Evolutionary conservation across 495 filamentous ascomycete genomes (phyloP).

Genomic region (Cercophora scortea): DNA sequence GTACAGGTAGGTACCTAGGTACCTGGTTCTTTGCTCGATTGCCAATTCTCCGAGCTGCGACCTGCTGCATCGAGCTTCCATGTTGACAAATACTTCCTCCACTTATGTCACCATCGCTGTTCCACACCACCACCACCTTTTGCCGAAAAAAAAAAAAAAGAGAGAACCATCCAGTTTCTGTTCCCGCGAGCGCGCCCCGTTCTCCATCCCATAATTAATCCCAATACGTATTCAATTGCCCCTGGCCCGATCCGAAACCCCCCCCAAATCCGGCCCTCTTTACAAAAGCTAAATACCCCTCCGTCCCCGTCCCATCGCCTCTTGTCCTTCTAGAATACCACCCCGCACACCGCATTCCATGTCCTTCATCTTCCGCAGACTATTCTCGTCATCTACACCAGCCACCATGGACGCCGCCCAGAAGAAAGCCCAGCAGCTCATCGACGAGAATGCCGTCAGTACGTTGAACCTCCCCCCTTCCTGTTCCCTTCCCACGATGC

Average conservation of each 20-base stretch:
- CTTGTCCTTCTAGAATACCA: slow-evolving; percentile 7
- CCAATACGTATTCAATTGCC: background rate
- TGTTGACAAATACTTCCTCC: no score
- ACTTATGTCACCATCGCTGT: no score
- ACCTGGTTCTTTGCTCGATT: background rate
- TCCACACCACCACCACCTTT: no score
- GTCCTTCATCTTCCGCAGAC: slow-evolving; percentile 71
- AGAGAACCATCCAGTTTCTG: no score
- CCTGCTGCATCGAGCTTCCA: no score
- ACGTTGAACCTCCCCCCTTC: slow-evolving; percentile 25
- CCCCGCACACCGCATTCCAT: slow-evolving; percentile 39
- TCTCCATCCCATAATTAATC: background rate
- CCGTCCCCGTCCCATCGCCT: slow-evolving; percentile 2
- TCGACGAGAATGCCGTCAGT: slow-evolving; percentile 89
- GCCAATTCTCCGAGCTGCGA: no score
- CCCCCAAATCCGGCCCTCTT: background rate
- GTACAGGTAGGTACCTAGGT: background rate
- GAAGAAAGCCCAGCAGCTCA: slow-evolving; percentile 76
- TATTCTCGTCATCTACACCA: slow-evolving; percentile 55
- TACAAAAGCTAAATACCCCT: background rate
- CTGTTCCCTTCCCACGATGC: background rate
- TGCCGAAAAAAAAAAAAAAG: no score
- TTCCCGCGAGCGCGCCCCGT: no score
- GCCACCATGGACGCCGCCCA: slow-evolving; percentile 77
- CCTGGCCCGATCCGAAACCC: no score